phyloP scores from a whole-genome alignment of 140 eudicot species.

The Ambrosia hybrid region DNA sequence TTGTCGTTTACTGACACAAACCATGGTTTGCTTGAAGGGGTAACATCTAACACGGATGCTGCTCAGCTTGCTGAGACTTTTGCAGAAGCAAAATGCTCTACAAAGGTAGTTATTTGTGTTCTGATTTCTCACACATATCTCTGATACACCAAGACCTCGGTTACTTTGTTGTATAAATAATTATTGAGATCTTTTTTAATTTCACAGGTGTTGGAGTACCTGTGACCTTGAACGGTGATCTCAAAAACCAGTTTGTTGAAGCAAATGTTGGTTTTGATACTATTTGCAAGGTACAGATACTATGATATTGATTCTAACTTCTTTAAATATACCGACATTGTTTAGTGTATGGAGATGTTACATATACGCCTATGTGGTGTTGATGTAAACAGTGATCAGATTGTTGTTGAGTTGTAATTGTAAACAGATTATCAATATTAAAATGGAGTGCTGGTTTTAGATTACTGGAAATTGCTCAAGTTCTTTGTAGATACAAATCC shows the following conservation, averaged over 20 bases:
- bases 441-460: conserved; percentile 1
- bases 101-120: conserved; percentile 56
- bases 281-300: conserved; percentile 75
- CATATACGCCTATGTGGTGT: conserved; percentile 4
- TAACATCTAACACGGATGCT: conserved; percentile 97
- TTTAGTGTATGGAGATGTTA: not conserved
- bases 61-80: conserved; percentile 98
- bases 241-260: conserved; percentile 97
- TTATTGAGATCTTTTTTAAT: conserved; percentile 10
- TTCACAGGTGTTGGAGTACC: conserved; percentile 96
- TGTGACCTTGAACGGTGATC: conserved; percentile 96
- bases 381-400: not conserved
- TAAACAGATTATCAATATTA: not conserved
- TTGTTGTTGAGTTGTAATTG: not conserved
- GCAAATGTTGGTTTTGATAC: conserved; percentile 98
- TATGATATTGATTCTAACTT: not conserved
- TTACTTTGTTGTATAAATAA: not conserved
- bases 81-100: conserved; percentile 86
- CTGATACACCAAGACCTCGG: conserved; percentile 14
- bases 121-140: conserved; percentile 4
- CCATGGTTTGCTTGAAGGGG: conserved; percentile 55
- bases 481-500: not conserved
- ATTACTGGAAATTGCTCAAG: conserved; percentile 15
- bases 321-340: conserved; percentile 2
- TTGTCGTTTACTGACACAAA: conserved; percentile 18